Evolutionary conservation across 306 rosid species (phyloP).

Genomic region (Sophora flavescens): DNA sequence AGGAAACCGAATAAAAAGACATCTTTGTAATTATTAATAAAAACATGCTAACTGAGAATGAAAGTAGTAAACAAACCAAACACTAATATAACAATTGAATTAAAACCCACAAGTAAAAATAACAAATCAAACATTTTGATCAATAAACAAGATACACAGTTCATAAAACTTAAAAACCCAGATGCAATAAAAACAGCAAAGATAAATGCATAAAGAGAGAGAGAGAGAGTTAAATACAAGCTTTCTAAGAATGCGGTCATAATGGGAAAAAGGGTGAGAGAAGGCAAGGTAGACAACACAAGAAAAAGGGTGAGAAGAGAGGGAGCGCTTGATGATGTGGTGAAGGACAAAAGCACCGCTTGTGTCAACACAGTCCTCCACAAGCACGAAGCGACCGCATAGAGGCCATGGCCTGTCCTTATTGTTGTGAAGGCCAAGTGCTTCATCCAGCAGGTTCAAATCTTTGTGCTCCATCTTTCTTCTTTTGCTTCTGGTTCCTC

Average conservation of each 20-base stretch:
- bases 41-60: too few species aligned
- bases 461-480: slow-evolving; percentile 54
- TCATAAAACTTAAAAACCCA: neutral
- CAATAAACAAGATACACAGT: neutral
- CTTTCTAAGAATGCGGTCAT: slow-evolving; percentile 84
- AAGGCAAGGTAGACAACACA: slow-evolving; percentile 78
- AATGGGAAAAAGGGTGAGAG: slow-evolving; percentile 77
- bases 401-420: slow-evolving; percentile 46
- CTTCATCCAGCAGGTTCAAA: slow-evolving; percentile 70
- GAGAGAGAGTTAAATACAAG: slow-evolving; percentile 54
- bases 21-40: too few species aligned
- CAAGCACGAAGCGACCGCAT: slow-evolving; percentile 60
- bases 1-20: too few species aligned
- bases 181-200: neutral
- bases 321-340: slow-evolving; percentile 75
- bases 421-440: slow-evolving; percentile 58
- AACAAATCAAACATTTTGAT: neutral
- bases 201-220: slow-evolving; percentile 3
- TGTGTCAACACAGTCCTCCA: slow-evolving; percentile 87
- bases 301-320: slow-evolving; percentile 59
- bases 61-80: too few species aligned
- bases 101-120: neutral
- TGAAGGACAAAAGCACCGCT: slow-evolving; percentile 88
- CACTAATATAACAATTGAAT: neutral
- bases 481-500: neutral